A percentile compares a stretch with the other conserved stretches of the same genome.
phyloP scores from a whole-genome alignment of 1,139 yeast genomes.

The Meyerozyma smithsonii region DNA sequence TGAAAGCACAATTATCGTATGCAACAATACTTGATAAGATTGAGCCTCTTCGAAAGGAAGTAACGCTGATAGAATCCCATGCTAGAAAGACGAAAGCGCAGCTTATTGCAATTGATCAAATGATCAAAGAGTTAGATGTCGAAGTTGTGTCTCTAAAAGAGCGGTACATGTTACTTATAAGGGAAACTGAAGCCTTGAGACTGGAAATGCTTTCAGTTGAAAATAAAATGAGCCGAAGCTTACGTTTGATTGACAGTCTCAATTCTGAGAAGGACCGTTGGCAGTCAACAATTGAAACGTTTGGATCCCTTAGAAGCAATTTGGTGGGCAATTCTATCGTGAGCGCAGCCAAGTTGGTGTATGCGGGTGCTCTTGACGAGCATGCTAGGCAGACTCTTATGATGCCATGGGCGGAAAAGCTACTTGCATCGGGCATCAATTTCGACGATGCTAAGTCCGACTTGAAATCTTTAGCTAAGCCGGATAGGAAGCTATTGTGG shows the following conservation, averaged over 20 bases:
- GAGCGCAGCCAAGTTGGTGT: constrained; percentile 57
- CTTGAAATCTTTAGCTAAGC: constrained; percentile 34
- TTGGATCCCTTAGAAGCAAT: constrained; percentile 40
- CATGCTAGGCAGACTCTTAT: constrained; percentile 37
- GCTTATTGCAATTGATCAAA: constrained; percentile 71
- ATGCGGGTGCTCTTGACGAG: constrained; percentile 61
- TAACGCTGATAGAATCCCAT: constrained; percentile 51
- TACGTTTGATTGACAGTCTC: constrained; percentile 57
- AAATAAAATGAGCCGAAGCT: constrained; percentile 58
- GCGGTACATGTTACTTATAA: constrained; percentile 65
- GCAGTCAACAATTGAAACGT: constrained; percentile 53
- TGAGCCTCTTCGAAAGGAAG: constrained; percentile 73
- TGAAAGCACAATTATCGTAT: constrained; percentile 74
- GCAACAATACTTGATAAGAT: constrained; percentile 65
- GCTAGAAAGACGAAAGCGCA: constrained; percentile 61
- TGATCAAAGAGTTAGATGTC: constrained; percentile 70
- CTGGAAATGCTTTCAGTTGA: constrained; percentile 64
- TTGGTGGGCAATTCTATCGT: constrained; percentile 65
- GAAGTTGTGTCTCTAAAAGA: constrained; percentile 66
- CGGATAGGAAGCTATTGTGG: constrained; percentile 48
- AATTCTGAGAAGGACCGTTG: constrained; percentile 74
- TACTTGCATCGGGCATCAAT: constrained; percentile 34
- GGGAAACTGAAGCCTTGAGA: constrained; percentile 76
- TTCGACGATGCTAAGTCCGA: constrained; percentile 35
- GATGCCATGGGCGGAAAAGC: constrained; percentile 35